Evolutionary conservation across 441 rosid genomes (phyloP).

Genomic region (Flueggea neowawraea): DNA sequence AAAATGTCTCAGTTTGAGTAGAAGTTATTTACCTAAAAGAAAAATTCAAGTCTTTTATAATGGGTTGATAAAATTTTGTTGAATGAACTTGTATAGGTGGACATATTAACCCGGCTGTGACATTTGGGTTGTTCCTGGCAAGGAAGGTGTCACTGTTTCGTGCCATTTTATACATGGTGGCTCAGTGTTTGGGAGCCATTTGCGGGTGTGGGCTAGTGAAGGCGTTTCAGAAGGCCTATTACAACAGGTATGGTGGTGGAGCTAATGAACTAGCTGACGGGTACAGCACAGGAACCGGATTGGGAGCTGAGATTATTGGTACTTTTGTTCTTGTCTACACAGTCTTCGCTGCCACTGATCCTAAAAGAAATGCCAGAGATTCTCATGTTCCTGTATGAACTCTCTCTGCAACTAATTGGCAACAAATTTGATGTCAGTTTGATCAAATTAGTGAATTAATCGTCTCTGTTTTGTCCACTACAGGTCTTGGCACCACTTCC

Average conservation of each 20-base stretch:
- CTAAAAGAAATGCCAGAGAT: conserved; percentile 72
- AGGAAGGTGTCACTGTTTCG: conserved; percentile 58
- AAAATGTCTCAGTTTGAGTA: too few species aligned
- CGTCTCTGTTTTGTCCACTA: too few species aligned
- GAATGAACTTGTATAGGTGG: conserved; percentile 35
- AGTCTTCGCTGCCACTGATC: conserved; percentile 77
- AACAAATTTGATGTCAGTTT: too few species aligned
- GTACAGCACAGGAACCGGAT: conserved; percentile 53
- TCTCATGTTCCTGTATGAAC: conserved; percentile 63
- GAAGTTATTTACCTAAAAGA: too few species aligned
- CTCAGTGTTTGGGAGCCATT: conserved; percentile 71
- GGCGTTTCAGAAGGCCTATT: conserved; percentile 54
- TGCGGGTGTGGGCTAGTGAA: conserved; percentile 72
- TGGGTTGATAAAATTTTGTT: too few species aligned
- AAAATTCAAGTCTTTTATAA: too few species aligned
- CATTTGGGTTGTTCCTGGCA: conserved; percentile 62
- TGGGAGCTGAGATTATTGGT: conserved; percentile 70
- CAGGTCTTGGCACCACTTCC: conserved; percentile 16
- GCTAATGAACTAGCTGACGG: conserved; percentile 47
- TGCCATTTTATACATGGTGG: conserved; percentile 59
- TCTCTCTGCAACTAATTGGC: conserved; percentile 21
- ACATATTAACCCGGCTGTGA: conserved; percentile 76
- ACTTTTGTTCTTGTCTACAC: conserved; percentile 58
- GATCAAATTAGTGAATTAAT: too few species aligned
- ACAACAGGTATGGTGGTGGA: conserved; percentile 54